Conservation (phyloP, 768 basidiomycete species). For the Amanita fuliginea region DNA sequence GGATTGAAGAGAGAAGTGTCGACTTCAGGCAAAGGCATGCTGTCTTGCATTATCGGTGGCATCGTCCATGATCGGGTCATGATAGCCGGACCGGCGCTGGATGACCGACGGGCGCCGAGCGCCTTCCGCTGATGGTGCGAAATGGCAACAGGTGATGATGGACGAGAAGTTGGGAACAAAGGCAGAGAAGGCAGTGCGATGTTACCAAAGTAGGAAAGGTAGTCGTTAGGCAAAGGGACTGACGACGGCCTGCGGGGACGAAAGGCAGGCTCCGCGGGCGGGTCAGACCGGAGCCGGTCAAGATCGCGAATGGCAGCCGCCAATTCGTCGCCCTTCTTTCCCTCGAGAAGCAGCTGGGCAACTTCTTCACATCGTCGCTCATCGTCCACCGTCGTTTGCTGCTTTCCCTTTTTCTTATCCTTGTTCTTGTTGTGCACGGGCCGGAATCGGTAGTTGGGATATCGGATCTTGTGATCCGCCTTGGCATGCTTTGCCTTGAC, state of each 20-base stretch:
- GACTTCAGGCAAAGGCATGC: constrained; percentile 37
- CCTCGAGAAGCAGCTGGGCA: constrained; percentile 50
- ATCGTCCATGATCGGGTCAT: constrained; percentile 24
- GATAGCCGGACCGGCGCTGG: constrained; percentile 31
- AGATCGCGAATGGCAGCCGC: constrained; percentile 47
- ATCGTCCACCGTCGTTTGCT: constrained; percentile 33
- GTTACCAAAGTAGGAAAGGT: constrained; percentile 23
- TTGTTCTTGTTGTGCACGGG: constrained; percentile 45
- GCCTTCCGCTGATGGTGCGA: constrained; percentile 29
- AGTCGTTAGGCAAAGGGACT: constrained; percentile 42
- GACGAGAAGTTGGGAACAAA: constrained; percentile 30
- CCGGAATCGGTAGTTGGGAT: constrained; percentile 55
- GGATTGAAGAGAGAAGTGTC: constrained; percentile 37
- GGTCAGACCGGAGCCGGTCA: constrained; percentile 23
- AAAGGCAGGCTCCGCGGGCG: constrained; percentile 15
- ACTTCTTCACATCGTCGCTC: constrained; percentile 61
- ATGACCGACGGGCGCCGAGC: constrained; percentile 37
- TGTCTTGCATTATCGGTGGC: constrained; percentile 27
- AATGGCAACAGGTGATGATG: constrained; percentile 35
- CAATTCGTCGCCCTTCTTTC: constrained; percentile 62
- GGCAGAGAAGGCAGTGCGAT: constrained; percentile 35
- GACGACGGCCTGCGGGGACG: constrained; percentile 48
- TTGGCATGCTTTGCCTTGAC: constrained; percentile 62
- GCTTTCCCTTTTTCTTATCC: constrained; percentile 27
- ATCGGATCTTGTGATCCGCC: constrained; percentile 55